Conservation (phyloP, 1,139 yeast species). For the Spencermartinsiella ligniputridi region DNA sequence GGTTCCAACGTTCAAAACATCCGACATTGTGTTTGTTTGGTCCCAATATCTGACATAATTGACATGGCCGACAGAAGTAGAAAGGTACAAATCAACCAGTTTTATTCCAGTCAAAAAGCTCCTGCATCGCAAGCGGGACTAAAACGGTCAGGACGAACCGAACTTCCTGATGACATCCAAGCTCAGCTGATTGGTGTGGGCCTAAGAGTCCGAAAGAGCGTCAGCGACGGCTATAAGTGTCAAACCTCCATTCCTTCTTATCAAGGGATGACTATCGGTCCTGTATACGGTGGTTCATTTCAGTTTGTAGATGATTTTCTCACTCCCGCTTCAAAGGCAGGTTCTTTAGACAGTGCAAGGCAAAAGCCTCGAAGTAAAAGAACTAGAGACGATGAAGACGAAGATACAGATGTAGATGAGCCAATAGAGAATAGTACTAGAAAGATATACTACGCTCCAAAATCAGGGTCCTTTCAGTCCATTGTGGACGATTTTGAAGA, state of each 20-base stretch:
- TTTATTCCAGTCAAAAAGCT: background rate
- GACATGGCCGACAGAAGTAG: background rate
- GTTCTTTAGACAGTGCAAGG: conserved; percentile 2
- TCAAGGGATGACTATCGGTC: conserved; percentile 22
- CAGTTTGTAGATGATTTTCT: conserved; percentile 12
- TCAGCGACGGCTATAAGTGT: conserved; percentile 31
- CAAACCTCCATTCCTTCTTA: conserved; percentile 24
- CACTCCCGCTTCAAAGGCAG: background rate
- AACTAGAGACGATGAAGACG: conserved; percentile 23
- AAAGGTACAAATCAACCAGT: conserved; percentile 1
- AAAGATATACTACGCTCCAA: conserved; percentile 8
- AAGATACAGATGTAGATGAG: conserved; percentile 30
- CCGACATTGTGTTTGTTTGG: too few species aligned
- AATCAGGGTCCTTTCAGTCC: background rate
- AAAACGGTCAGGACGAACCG: conserved; percentile 16
- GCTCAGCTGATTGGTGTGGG: conserved; percentile 27
- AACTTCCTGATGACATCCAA: conserved; percentile 26
- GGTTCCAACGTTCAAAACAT: too few species aligned
- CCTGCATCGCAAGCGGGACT: conserved; percentile 8
- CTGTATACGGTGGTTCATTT: conserved; percentile 16
- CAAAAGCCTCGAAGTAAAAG: conserved; percentile 14
- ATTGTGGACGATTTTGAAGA: conserved; percentile 15
- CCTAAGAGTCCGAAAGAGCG: conserved; percentile 30
- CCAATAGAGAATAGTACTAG: background rate
- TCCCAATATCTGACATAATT: background rate